phyloP scores from a whole-genome alignment of 176 grass and related monocot genomes.

The Oryza longistaminata region DNA sequence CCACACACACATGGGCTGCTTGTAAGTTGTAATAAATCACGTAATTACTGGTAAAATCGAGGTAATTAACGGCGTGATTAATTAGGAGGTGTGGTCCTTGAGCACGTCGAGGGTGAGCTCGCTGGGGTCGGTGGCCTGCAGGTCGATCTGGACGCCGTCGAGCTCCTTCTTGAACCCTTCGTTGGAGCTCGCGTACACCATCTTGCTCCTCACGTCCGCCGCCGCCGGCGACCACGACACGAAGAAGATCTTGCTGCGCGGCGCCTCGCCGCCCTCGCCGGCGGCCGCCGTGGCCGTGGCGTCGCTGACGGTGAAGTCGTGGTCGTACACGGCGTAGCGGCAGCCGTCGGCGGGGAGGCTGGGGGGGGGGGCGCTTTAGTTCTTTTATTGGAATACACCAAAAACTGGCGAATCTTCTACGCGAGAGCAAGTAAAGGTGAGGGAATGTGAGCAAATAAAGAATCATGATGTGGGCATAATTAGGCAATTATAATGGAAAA shows the following conservation, averaged over 20 bases:
- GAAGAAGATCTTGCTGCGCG: conserved; percentile 60
- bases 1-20: background rate
- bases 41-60: background rate
- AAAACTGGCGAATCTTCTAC: too few species aligned
- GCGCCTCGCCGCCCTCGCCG: background rate
- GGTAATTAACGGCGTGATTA: background rate
- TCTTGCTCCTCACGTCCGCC: conserved; percentile 60
- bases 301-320: conserved; percentile 56
- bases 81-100: conserved; percentile 20
- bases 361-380: too few species aligned
- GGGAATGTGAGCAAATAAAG: too few species aligned
- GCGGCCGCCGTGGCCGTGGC: conserved; percentile 1
- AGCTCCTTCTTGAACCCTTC: conserved; percentile 61
- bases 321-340: conserved; percentile 66
- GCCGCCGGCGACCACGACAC: conserved; percentile 49
- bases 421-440: too few species aligned
- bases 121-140: conserved; percentile 53
- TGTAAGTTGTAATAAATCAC: too few species aligned
- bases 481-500: too few species aligned
- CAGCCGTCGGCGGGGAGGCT: conserved; percentile 56
- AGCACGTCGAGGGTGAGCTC: conserved; percentile 53
- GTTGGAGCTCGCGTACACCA: conserved; percentile 59
- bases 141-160: conserved; percentile 56
- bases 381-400: too few species aligned
- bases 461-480: too few species aligned